phyloP scores from a whole-genome alignment of 768 basidiomycete genomes.

The Russula olivacea region DNA sequence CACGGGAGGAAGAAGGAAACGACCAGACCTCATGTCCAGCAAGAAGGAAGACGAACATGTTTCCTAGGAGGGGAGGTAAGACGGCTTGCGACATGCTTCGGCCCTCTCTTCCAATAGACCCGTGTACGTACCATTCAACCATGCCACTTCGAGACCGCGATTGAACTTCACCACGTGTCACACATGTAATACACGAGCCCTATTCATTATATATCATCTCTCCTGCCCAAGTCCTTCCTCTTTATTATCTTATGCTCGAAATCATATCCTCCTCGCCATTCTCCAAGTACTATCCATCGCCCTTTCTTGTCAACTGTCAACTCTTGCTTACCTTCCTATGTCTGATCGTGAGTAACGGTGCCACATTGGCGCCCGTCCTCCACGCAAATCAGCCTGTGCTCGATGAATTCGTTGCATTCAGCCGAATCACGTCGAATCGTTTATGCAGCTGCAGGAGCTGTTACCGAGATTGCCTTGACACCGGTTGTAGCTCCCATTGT shows the following conservation, averaged over 20 bases:
- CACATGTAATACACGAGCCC: not conserved
- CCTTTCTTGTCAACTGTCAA: not conserved
- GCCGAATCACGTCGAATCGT: too few species aligned
- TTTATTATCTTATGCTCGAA: not conserved
- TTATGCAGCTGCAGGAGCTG: not conserved
- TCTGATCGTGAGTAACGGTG: not conserved
- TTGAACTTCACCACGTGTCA: not conserved
- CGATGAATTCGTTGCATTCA: not conserved
- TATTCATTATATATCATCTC: not conserved
- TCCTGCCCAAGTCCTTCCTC: not conserved
- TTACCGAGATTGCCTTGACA: not conserved
- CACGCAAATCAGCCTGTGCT: not conserved
- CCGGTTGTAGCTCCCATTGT: not conserved
- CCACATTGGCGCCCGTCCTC: not conserved
- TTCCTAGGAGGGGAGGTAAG: too few species aligned
- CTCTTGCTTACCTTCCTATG: not conserved
- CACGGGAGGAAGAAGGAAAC: too few species aligned
- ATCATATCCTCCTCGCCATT: too few species aligned
- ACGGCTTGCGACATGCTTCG: not conserved
- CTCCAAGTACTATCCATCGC: not conserved
- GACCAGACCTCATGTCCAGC: too few species aligned
- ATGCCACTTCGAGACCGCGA: not conserved
- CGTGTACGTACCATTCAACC: not conserved
- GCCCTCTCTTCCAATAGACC: not conserved
- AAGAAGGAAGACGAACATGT: too few species aligned